Conservation (phyloP, 164 flowering plant species). For the Piper betle region DNA sequence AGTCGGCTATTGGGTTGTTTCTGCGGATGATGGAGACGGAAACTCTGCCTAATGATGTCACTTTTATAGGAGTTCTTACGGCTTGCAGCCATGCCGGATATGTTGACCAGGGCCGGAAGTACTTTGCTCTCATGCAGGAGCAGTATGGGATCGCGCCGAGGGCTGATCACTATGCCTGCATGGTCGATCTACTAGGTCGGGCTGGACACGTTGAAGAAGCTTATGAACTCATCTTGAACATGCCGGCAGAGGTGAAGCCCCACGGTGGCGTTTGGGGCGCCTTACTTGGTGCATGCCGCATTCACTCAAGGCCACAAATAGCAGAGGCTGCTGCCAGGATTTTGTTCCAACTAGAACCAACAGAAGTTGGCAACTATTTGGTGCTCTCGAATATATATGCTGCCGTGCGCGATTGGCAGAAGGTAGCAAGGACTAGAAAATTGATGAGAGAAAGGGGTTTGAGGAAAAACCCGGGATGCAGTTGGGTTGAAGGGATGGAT, state of each 20-base stretch:
- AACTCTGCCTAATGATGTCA: constrained; percentile 14
- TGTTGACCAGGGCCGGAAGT: constrained; percentile 13
- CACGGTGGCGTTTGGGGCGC: constrained; percentile 24
- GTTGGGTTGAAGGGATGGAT: constrained; percentile 19
- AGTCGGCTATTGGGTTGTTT: constrained; percentile 13
- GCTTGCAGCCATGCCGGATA: constrained; percentile 21
- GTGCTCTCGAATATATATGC: constrained; percentile 19
- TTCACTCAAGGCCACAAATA: constrained; percentile 15
- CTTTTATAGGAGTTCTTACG: constrained; percentile 20
- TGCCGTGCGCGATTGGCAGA: constrained; percentile 12
- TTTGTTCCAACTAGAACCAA: constrained; percentile 18
- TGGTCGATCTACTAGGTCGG: constrained; percentile 22
- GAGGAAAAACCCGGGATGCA: constrained; percentile 18
- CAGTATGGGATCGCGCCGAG: constrained; percentile 13
- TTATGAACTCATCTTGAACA: constrained; percentile 7
- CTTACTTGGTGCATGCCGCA: constrained; percentile 20
- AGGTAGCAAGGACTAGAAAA: constrained; percentile 11
- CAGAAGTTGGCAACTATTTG: constrained; percentile 13
- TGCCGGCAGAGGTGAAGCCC: constrained; percentile 11
- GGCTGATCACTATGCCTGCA: constrained; percentile 18
- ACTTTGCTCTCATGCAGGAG: constrained; percentile 13
- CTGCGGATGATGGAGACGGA: constrained; percentile 11
- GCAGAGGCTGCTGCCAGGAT: constrained; percentile 16
- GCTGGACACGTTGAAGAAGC: constrained; percentile 22
- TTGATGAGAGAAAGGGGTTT: constrained; percentile 14